phyloP scores from a whole-genome alignment of 2,329 filamentous ascomycete species.

The Fusarium subtropicale region DNA sequence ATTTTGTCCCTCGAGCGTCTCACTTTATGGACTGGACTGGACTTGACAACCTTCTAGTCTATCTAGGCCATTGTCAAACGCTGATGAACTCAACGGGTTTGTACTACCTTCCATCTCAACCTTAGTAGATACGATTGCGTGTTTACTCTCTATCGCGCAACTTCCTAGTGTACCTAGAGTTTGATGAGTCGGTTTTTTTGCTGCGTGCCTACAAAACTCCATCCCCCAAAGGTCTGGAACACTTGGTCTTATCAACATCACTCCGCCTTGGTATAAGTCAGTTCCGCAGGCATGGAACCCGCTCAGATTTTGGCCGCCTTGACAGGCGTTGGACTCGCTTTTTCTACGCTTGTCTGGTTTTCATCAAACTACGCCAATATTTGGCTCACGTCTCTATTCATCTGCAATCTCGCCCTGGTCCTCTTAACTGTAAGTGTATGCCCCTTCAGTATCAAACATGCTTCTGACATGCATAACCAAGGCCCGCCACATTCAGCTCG shows the following conservation, averaged over 20 bases:
- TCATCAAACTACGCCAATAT: conserved; percentile 3
- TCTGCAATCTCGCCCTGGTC: conserved; percentile 41
- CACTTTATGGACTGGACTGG: no score
- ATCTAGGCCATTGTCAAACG: background rate
- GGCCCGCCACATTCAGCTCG: conserved; percentile 50
- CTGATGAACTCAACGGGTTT: background rate
- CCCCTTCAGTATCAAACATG: background rate
- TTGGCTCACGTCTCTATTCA: conserved; percentile 33
- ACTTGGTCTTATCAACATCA: conserved; percentile 29
- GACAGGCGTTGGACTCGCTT: background rate
- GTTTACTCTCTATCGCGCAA: background rate
- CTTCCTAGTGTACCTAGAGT: no score
- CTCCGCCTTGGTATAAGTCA: conserved; percentile 1
- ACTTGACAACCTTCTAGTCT: background rate
- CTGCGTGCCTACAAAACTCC: background rate
- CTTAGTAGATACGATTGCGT: background rate
- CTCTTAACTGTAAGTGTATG: conserved; percentile 48
- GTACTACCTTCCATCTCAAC: background rate
- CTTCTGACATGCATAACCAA: conserved; percentile 27
- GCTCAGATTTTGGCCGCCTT: conserved; percentile 3
- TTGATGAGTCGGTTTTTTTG: background rate
- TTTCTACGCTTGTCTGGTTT: conserved; percentile 6
- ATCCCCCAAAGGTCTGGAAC: conserved; percentile 16
- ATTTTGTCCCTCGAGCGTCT: background rate
- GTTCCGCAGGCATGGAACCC: conserved; percentile 5